A percentile compares a stretch with the other conserved stretches of the same genome.
Evolutionary conservation across 202 grass and related monocot species (phyloP).

Genomic region (Zoysia matrella): DNA sequence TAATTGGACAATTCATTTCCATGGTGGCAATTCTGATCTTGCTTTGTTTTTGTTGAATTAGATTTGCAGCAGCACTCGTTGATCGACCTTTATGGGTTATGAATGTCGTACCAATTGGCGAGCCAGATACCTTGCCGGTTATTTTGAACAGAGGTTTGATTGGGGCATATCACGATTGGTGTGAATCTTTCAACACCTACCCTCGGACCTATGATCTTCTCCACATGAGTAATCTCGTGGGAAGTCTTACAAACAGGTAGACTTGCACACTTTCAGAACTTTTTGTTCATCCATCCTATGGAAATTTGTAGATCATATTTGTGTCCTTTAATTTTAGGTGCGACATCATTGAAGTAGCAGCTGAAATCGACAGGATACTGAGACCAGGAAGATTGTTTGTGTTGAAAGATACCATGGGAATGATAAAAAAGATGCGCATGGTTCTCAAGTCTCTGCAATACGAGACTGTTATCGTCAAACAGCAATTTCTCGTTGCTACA

Average conservation of each 20-base stretch:
- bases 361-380: constrained; percentile 85
- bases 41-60: constrained; percentile 55
- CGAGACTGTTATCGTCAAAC: constrained; percentile 53
- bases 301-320: background rate
- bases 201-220: constrained; percentile 93
- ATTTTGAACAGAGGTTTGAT: constrained; percentile 88
- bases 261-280: background rate
- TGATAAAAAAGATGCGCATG: constrained; percentile 66
- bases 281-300: constrained; percentile 16
- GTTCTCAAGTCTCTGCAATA: constrained; percentile 78
- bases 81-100: constrained; percentile 87
- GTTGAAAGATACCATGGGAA: constrained; percentile 70
- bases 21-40: constrained; percentile 21
- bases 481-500: constrained; percentile 71
- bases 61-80: constrained; percentile 85
- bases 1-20: constrained; percentile 19
- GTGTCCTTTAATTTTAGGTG: constrained; percentile 55
- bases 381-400: constrained; percentile 88
- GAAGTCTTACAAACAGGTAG: constrained; percentile 71
- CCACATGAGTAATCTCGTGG: constrained; percentile 73
- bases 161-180: constrained; percentile 93
- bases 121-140: constrained; percentile 63
- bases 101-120: constrained; percentile 63
- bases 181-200: constrained; percentile 92
- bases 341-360: constrained; percentile 65